Evolutionary conservation across 2,329 filamentous ascomycete species (phyloP).

Genomic region (Scortechinia acanthostroma): DNA sequence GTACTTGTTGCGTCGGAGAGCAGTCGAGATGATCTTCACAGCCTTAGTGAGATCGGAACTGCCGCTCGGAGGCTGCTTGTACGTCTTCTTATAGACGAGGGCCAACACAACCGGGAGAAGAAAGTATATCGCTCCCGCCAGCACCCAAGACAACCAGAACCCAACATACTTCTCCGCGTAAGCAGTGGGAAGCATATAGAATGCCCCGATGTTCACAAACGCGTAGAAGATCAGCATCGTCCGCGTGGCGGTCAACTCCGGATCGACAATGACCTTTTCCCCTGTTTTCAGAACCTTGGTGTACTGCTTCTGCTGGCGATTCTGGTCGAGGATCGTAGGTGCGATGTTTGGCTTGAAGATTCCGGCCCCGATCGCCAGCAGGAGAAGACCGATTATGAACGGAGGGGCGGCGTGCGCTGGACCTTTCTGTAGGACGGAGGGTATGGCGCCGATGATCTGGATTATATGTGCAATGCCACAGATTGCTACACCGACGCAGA

Average conservation of each 20-base stretch:
- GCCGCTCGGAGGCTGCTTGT: constrained; percentile 50
- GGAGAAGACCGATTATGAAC: constrained; percentile 53
- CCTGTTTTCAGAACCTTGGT: constrained; percentile 30
- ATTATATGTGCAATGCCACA: constrained; percentile 59
- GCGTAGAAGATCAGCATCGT: constrained; percentile 35
- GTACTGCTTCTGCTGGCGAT: constrained; percentile 27
- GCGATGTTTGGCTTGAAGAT: constrained; percentile 61
- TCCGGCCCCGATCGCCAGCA: constrained; percentile 63
- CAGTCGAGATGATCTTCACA: constrained; percentile 42
- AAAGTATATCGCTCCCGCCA: constrained; percentile 46
- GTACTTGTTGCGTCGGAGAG: constrained; percentile 39
- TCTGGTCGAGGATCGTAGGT: constrained; percentile 33
- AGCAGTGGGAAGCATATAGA: constrained; percentile 41
- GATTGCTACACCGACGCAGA: constrained; percentile 42
- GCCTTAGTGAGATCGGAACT: constrained; percentile 52
- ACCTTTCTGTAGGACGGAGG: constrained; percentile 41
- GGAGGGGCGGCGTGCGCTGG: constrained; percentile 43
- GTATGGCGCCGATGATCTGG: constrained; percentile 55
- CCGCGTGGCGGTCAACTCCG: constrained; percentile 34
- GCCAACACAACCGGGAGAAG: constrained; percentile 49
- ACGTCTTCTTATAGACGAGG: constrained; percentile 46
- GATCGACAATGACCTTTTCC: constrained; percentile 35
- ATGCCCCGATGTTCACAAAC: constrained; percentile 44
- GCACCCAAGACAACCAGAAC: constrained; percentile 49
- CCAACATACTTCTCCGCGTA: constrained; percentile 54